These are phyloP conservation scores for Magnolia kwangsiensis DNA, from an alignment of 164 flowering plant species.

Conservation along the genomic window DNA sequence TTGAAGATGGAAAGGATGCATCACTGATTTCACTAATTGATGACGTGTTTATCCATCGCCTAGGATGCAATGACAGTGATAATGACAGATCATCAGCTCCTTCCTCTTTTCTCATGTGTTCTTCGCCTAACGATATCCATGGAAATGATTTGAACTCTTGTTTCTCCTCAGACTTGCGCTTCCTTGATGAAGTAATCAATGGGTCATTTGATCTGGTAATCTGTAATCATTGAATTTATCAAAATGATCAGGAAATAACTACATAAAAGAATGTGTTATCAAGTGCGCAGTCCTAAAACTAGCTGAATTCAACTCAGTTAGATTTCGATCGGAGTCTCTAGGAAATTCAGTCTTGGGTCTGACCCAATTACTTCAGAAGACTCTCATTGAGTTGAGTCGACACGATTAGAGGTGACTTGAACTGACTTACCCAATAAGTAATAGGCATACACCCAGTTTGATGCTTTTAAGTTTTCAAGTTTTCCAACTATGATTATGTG, in stretches of 20 bases:
- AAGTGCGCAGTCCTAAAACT: no score
- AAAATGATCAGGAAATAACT: not conserved
- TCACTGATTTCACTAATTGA: conserved; percentile 6
- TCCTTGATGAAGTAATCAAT: not conserved
- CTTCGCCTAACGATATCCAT: not conserved
- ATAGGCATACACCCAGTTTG: no score
- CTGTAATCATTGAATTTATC: not conserved
- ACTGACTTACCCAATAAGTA: no score
- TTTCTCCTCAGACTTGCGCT: not conserved
- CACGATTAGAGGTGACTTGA: no score
- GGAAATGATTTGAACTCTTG: not conserved
- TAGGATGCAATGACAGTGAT: not conserved
- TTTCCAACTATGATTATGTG: no score
- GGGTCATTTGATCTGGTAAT: not conserved
- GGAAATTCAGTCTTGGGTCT: not conserved
- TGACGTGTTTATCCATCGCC: not conserved
- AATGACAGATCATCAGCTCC: conserved; percentile 3
- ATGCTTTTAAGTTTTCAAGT: no score
- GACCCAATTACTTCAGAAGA: not conserved
- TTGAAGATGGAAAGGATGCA: not conserved
- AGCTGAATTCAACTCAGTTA: not conserved
- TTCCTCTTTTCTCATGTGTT: not conserved
- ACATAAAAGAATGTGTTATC: not conserved
- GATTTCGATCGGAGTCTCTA: not conserved
- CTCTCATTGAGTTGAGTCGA: no score